Evolutionary conservation across 805 yeast species (phyloP), one percentile per base, ranked within the genome.

Genomic region (Clavispora vitiphila): DNA sequence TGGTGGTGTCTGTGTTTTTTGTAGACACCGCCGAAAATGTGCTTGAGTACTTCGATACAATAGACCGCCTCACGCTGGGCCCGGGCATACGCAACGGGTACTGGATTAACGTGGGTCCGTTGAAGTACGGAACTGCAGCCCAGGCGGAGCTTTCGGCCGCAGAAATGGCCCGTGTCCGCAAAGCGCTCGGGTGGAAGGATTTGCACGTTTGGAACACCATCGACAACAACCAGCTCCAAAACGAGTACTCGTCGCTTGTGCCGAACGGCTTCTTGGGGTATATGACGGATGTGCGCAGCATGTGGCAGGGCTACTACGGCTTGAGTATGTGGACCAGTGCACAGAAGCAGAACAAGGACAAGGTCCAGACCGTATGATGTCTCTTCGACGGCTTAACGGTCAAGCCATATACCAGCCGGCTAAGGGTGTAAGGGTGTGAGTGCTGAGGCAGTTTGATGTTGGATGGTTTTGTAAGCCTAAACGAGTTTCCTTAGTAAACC

Each of bases 61-160:
- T 91, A 27, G 74, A 75, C 42, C 53, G 59, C 9, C 53, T 82
- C 26, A 44, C 60, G 12, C 32, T 29, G 32, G 48, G 61, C 8
- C 58, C 60, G 8, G 62, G 70, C 9, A 54, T 55, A 8, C 68
- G 65, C 8, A 72, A 72, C 3, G 82, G 86, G 0, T 69, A 74
- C 32, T 91, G 98, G 98, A 78, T 91, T 48, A 91, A 93, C 57
- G 71, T 81, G 11, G 99, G 99, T 0, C 99, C 99, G 0, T 69
- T 93, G 46, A 85, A 90, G 60, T 91, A 93, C 69, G 97, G 97
- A 0, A 79, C 88, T 2, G 85, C 89, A 40, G 81, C 96, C 37
- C 70, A 76, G 57, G 78, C 82, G 23, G 96, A 90, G 58, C 65
- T 88, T 23, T 81, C 80, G 30, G 67, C 76, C 11, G 82, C 83